A percentile compares a stretch with the other conserved stretches of the same genome.
Conservation (phyloP, 1,284 basidiomycete genomes). For the Trametes polyzona region DNA sequence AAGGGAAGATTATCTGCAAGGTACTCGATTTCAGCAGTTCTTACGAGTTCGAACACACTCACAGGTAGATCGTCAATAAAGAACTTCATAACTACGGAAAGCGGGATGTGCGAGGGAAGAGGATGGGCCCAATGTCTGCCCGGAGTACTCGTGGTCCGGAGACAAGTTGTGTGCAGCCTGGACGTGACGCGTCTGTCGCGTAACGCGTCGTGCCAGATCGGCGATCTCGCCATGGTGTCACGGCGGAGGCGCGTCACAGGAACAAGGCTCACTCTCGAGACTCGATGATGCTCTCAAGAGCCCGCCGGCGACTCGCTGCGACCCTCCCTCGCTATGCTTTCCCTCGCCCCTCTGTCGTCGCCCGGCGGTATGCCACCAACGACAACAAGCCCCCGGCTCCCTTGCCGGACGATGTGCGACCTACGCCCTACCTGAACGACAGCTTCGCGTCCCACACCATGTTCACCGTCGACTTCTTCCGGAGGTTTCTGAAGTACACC, state of each 20-base stretch:
- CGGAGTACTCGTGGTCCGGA: conserved; percentile 21
- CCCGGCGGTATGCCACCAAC: conserved; percentile 20
- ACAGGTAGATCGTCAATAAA: conserved; percentile 94
- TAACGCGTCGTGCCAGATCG: conserved; percentile 12
- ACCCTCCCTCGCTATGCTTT: conserved; percentile 9
- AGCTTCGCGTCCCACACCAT: conserved; percentile 41
- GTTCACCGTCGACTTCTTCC: conserved; percentile 42
- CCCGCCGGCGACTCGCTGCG: conserved; percentile 18
- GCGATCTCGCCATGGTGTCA: conserved; percentile 12
- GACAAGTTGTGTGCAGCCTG: conserved; percentile 12
- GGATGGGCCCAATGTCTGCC: neutral
- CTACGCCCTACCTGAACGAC: conserved; percentile 35
- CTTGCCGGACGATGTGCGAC: conserved; percentile 14
- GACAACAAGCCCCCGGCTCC: conserved; percentile 15
- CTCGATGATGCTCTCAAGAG: conserved; percentile 26
- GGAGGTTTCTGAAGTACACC: conserved; percentile 45
- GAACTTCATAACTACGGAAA: conserved; percentile 79
- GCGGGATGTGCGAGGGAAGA: neutral
- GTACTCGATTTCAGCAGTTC: neutral
- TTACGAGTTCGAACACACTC: conserved; percentile 11
- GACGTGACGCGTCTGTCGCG: conserved; percentile 5
- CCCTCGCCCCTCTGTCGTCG: neutral
- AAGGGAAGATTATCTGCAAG: conserved; percentile 85
- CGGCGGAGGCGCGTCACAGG: conserved; percentile 15
- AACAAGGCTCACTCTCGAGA: conserved; percentile 11